Evolutionary conservation across 371 early-diverging fungal genomes (phyloP), one percentile per base, ranked within the genome.

Genomic region (Saksenaea vasiformis): DNA sequence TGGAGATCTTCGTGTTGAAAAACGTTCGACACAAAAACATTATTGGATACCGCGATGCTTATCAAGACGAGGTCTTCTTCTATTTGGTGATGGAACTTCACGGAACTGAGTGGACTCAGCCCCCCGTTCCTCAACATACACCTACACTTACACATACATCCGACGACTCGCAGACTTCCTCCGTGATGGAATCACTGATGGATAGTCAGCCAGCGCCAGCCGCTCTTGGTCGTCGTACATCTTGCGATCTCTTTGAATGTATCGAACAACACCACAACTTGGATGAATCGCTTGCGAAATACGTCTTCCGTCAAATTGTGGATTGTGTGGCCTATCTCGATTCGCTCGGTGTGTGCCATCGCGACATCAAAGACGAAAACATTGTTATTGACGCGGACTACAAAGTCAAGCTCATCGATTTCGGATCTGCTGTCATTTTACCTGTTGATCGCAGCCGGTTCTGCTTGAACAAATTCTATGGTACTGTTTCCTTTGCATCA

Each of bases 81-180:
- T 90, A 90, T 69, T 74, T 92, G 9, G 86, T 94, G 27, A 93
- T 89, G 80, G 93, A 94, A 69, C 66, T 92, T 17, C 92, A 92
- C 58, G 94, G 94, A 22, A 81, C 87, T 14, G 79, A 84, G 37
- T 91, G 93, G 92, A 61, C 69, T 43, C 26, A 44, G 5, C 54
- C 70, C 19, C 13, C 64, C 24, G 47, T 17, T 17, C 35, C 73
- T 41, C 56, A 66, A 13, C 67, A 65, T 62, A 66, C 76, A 11
- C 73, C 70, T 61, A 69, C 71, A 5, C 61, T 73, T 15, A 70
- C 72, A 15, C 71, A 76, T 36, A 59, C 67, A 8, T 73, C 73
- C 37, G 65, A 65, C 4, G 53, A 53, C 54, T 62, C 66, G 9
- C 64, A 61, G 27, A 62, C 63, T 1, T 67, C 68, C 14, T 67